A percentile compares a stretch with the other conserved stretches of the same genome.
phyloP scores from a whole-genome alignment of 352 stramenopile genomes.

The Globisporangium camurandrum region DNA sequence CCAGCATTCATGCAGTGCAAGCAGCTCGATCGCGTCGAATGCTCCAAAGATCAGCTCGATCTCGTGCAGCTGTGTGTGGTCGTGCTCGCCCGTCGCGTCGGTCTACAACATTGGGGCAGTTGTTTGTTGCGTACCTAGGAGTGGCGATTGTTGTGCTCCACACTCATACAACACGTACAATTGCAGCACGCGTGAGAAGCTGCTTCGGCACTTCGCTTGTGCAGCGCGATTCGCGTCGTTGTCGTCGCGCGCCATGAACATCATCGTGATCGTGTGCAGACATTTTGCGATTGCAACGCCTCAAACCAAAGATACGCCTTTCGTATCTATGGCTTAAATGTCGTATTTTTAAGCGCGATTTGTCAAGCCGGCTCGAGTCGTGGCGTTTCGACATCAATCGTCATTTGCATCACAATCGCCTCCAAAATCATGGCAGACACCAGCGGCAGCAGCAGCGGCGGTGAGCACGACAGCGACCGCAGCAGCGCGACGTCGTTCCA shows the following conservation, averaged over 20 bases:
- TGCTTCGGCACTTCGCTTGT: slow-evolving; percentile 15
- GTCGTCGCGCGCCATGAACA: neutral
- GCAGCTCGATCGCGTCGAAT: slow-evolving; percentile 36
- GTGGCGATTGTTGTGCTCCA: neutral
- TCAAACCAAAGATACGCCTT: too few species aligned
- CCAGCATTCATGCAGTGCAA: slow-evolving; percentile 36
- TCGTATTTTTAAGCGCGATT: too few species aligned
- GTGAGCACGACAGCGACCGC: neutral
- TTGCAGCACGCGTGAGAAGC: slow-evolving; percentile 24
- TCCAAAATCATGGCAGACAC: neutral
- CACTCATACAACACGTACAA: slow-evolving; percentile 21
- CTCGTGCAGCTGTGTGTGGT: slow-evolving; percentile 56
- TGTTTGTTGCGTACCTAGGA: slow-evolving; percentile 1
- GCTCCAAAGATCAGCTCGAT: slow-evolving; percentile 80
- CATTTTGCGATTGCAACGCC: too few species aligned
- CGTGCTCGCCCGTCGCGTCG: slow-evolving; percentile 43
- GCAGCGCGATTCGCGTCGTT: neutral
- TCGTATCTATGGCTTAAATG: too few species aligned
- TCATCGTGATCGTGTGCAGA: neutral
- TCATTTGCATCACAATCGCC: too few species aligned
- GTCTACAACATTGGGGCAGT: too few species aligned
- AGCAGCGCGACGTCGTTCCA: neutral
- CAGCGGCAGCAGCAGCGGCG: too few species aligned
- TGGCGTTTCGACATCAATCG: too few species aligned
- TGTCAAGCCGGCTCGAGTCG: too few species aligned